A percentile compares a stretch with the other conserved stretches of the same genome.
phyloP scores from a whole-genome alignment of 768 basidiomycete genomes.

The Phylloporus arenicola region DNA sequence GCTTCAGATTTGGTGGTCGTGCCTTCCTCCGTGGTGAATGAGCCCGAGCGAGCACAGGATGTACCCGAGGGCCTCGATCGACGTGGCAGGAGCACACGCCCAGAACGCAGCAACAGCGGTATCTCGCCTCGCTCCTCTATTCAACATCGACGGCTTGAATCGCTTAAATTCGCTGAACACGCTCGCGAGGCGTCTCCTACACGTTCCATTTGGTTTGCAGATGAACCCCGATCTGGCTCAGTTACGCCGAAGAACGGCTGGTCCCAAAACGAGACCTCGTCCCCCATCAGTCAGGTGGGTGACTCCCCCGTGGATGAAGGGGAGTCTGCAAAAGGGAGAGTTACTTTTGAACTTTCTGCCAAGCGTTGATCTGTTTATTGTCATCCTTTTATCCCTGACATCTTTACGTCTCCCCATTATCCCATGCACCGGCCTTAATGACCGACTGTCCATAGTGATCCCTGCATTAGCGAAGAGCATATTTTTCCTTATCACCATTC shows the following conservation, averaged over 20 bases:
- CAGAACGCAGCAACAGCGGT: constrained; percentile 10
- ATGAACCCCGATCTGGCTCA: constrained; percentile 26
- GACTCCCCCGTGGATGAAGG: constrained; percentile 14
- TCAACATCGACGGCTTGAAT: constrained; percentile 29
- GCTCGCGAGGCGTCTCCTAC: constrained; percentile 40
- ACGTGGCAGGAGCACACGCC: constrained; percentile 21
- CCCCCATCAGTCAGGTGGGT: constrained; percentile 2
- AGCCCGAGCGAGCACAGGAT: constrained; percentile 5
- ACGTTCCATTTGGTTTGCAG: constrained; percentile 46
- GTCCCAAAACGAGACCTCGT: constrained; percentile 19
- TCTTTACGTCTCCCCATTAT: neutral
- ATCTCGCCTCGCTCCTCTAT: constrained; percentile 19
- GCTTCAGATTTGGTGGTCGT: neutral
- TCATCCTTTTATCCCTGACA: neutral
- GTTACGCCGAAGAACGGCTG: constrained; percentile 17
- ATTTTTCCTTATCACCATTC: neutral
- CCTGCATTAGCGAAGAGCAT: neutral
- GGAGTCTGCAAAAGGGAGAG: constrained; percentile 13
- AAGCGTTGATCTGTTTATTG: constrained; percentile 5
- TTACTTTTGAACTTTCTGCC: constrained; percentile 17
- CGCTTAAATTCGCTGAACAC: constrained; percentile 14
- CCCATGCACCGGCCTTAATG: neutral
- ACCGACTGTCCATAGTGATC: constrained; percentile 4
- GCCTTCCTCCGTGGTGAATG: neutral
- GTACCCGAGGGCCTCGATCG: constrained; percentile 5